Conservation (phyloP, 2,329 filamentous ascomycete genomes). For the Blastomyces emzantsi region DNA sequence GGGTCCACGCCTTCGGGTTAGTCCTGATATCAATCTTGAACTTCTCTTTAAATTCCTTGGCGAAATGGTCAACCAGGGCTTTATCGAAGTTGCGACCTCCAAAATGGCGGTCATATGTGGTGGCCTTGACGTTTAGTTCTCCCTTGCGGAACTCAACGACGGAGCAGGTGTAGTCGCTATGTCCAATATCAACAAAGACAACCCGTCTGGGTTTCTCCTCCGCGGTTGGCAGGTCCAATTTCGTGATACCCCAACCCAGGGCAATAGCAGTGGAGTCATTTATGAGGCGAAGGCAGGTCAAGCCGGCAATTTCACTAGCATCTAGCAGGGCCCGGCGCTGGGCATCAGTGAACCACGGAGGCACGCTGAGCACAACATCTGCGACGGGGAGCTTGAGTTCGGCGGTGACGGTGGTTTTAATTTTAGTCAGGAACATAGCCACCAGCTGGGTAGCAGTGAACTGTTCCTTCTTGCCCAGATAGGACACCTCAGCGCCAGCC, state of each 20-base stretch:
- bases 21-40: slow-evolving; percentile 93
- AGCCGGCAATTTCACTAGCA: slow-evolving; percentile 82
- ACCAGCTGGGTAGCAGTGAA: slow-evolving; percentile 92
- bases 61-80: slow-evolving; percentile 88
- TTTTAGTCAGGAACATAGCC: slow-evolving; percentile 92
- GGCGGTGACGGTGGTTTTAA: slow-evolving; percentile 74
- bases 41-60: slow-evolving; percentile 92
- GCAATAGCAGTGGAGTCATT: slow-evolving; percentile 97
- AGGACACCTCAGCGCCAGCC: slow-evolving; percentile 87
- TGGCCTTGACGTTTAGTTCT: slow-evolving; percentile 87
- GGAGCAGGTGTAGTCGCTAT: slow-evolving; percentile 91
- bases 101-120: slow-evolving; percentile 89
- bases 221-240: slow-evolving; percentile 76
- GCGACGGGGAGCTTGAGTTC: slow-evolving; percentile 88
- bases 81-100: slow-evolving; percentile 97
- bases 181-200: slow-evolving; percentile 86
- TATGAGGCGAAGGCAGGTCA: slow-evolving; percentile 88
- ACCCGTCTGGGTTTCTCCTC: slow-evolving; percentile 92
- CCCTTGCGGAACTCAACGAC: slow-evolving; percentile 97
- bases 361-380: slow-evolving; percentile 88
- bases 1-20: slow-evolving; percentile 81
- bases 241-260: slow-evolving; percentile 95
- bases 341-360: slow-evolving; percentile 92
- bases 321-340: slow-evolving; percentile 86
- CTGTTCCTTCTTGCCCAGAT: slow-evolving; percentile 87